Evolutionary conservation across 2,329 filamentous ascomycete species (phyloP).

Genomic region (Verticillium isaacii): DNA sequence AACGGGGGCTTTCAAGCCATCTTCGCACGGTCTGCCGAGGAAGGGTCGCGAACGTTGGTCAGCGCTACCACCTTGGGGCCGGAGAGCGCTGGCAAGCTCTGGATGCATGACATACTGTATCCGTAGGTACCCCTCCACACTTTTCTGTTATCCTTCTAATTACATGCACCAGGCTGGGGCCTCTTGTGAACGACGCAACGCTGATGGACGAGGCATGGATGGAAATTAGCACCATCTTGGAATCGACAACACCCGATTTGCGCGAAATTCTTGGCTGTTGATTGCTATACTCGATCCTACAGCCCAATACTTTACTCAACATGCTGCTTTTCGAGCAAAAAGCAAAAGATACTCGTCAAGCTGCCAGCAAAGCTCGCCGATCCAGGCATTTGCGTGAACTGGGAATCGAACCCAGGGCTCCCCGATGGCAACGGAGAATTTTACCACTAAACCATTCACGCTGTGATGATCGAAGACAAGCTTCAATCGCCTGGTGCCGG

Average conservation of each 20-base stretch:
- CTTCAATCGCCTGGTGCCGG: background rate
- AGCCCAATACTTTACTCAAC: too few relatives aligned
- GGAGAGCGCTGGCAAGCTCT: slow-evolving; percentile 36
- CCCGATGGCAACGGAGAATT: slow-evolving; percentile 3
- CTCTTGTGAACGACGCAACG: background rate
- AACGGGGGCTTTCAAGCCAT: slow-evolving; percentile 23
- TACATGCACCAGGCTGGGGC: background rate
- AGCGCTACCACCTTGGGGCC: slow-evolving; percentile 32
- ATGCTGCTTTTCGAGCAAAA: background rate
- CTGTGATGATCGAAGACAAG: background rate
- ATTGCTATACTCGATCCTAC: too few relatives aligned
- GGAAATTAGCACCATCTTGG: background rate
- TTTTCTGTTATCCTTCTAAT: background rate
- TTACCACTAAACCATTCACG: slow-evolving; percentile 2
- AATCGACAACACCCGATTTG: background rate
- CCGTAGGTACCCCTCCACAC: slow-evolving; percentile 20
- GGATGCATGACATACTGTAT: slow-evolving; percentile 31
- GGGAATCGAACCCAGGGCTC: slow-evolving; percentile 3
- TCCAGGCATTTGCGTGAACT: background rate
- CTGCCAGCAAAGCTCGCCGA: background rate
- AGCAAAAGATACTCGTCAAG: background rate
- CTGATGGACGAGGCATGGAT: background rate
- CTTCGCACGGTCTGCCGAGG: slow-evolving; percentile 32
- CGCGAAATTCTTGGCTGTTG: background rate
- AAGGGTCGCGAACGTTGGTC: slow-evolving; percentile 36